Conservation (phyloP, 768 basidiomycete genomes). For the Suillus discolor region DNA sequence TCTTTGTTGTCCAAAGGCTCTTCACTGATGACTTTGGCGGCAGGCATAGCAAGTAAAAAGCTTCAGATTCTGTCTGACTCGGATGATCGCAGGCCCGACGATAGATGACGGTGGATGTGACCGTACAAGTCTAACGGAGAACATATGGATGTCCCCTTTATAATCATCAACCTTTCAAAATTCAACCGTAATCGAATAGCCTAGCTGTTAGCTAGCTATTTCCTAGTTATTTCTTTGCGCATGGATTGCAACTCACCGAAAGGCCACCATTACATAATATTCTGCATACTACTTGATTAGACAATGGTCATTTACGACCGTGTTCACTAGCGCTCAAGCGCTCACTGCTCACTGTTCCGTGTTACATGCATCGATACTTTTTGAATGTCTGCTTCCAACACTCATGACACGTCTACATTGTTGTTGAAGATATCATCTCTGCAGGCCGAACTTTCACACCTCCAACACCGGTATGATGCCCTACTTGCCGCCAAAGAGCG, state of each 20-base stretch:
- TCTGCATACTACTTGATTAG: too few species aligned
- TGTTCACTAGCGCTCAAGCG: constrained; percentile 51
- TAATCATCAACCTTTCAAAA: not conserved
- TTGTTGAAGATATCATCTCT: constrained; percentile 18
- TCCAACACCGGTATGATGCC: constrained; percentile 47
- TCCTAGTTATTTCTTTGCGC: too few species aligned
- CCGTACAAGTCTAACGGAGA: not conserved
- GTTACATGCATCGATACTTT: constrained; percentile 22
- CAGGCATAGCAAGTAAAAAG: constrained; percentile 29
- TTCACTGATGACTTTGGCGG: constrained; percentile 55
- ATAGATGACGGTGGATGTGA: not conserved
- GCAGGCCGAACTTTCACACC: constrained; percentile 34
- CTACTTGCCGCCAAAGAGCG: constrained; percentile 46
- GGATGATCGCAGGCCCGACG: not conserved
- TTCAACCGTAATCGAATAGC: too few species aligned
- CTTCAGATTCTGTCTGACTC: not conserved
- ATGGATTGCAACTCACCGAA: too few species aligned
- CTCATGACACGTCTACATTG: not conserved
- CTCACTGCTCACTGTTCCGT: constrained; percentile 13
- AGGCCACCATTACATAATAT: too few species aligned
- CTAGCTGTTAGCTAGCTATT: too few species aligned
- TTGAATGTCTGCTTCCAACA: not conserved
- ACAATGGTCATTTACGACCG: too few species aligned
- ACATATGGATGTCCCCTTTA: not conserved
- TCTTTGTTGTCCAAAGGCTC: constrained; percentile 50